Evolutionary conservation across 2,329 filamentous ascomycete species (phyloP), one percentile per base, ranked within the genome.

Genomic region (Sporothrix mexicana): DNA sequence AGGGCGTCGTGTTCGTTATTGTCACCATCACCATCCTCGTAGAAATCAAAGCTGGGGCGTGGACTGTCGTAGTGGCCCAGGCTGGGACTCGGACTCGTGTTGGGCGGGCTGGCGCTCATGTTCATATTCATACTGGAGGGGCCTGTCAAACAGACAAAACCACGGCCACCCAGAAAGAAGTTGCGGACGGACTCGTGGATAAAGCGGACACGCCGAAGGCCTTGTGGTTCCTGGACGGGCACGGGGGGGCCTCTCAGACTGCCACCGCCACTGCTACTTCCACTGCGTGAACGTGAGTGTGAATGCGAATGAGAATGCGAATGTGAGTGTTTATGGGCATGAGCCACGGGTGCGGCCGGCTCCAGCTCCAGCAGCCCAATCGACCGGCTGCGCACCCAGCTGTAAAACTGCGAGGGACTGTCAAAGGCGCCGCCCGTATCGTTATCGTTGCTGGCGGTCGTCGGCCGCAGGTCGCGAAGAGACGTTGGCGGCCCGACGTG

Each of bases 81-180:
- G 23, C 13, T 36, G 8, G 23, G 55, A 30, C 55, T 30, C 2
- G 12, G 30, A 5, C 30, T 36, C 2, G 7, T 1, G 30, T 36
- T 36, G 30, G 30, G 30, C 30, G 55, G 59, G 36, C 59, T 20
- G 30, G 61, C 41, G 23, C 61, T 45, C 36, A n/a, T n/a, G n/a
- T n/a, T n/a, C n/a, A n/a, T n/a, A n/a, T n/a, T n/a, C n/a, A 43
- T 12, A 23, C 8, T 62, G 1, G 61, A 20, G 20, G 43, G 23
- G 2, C 3, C 30, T 15, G 45, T 73, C 6, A 81, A 76, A 13
- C 77, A 78, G 17, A 78, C 76, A 43, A 80, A 81, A 0, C 80
- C 80, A 1, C 77, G 76, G 0, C 79, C 79, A 0, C 76, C 77
- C 17, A 80, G 76, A 75, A 81, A 81, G 75, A 81, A 81, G 23